Percentiles rank a stretch among this genome's conserved stretches.
These are phyloP conservation scores for Pleurotus tuber-regium DNA, from an alignment of 768 basidiomycete species.

Conservation along the genomic window DNA sequence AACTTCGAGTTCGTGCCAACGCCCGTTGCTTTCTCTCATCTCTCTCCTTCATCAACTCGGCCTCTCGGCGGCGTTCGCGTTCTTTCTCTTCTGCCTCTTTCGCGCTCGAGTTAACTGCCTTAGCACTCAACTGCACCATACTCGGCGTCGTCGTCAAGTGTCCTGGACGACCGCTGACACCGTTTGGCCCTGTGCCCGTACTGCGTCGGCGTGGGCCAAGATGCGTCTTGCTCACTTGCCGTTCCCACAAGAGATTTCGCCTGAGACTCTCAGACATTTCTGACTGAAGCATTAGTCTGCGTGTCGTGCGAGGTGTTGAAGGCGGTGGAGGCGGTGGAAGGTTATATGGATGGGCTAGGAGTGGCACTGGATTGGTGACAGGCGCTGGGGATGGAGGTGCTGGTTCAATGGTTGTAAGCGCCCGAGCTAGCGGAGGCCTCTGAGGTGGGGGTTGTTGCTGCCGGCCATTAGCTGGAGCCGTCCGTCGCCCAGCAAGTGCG, in stretches of 20 bases:
- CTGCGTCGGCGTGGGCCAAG: conserved; percentile 31
- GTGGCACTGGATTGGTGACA: conserved; percentile 49
- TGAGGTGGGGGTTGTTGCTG: conserved; percentile 11
- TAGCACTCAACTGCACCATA: conserved; percentile 40
- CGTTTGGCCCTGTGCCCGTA: conserved; percentile 18
- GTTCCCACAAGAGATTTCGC: conserved; percentile 78
- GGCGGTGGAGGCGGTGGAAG: conserved; percentile 64
- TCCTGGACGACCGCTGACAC: conserved; percentile 22
- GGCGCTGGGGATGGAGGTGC: conserved; percentile 1
- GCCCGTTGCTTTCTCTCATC: conserved; percentile 42
- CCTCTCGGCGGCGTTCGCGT: conserved; percentile 17
- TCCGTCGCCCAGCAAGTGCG: conserved; percentile 32
- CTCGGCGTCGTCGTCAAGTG: conserved; percentile 34
- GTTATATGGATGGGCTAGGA: conserved; percentile 64
- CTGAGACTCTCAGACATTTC: conserved; percentile 86
- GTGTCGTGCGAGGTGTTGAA: conserved; percentile 82
- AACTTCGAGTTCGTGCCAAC: conserved; percentile 62
- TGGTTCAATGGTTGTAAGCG: background rate
- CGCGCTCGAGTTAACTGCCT: conserved; percentile 16
- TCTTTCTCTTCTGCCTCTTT: conserved; percentile 10
- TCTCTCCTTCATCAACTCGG: conserved; percentile 28
- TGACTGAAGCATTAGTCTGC: conserved; percentile 78
- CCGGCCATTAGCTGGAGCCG: conserved; percentile 1
- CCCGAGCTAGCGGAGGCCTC: conserved; percentile 7
- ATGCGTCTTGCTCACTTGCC: conserved; percentile 59